Conservation (phyloP, 2,329 filamentous ascomycete genomes). For the Scytalidium sp. region DNA sequence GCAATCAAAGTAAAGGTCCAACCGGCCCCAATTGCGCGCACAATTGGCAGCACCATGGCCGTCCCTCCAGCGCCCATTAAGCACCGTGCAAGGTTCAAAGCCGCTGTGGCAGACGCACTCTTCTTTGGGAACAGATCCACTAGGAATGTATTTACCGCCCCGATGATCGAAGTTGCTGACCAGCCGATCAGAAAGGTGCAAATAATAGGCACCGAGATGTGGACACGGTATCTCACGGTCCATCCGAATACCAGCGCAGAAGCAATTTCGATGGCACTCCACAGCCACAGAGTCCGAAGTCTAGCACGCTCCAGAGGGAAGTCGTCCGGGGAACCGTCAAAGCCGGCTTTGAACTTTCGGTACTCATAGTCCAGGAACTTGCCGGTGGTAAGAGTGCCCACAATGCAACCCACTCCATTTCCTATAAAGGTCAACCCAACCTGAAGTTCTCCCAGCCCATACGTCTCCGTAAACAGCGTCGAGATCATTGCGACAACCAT, state of each 20-base stretch:
- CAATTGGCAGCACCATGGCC: conserved; percentile 20
- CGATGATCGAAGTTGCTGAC: conserved; percentile 30
- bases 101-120: conserved; percentile 30
- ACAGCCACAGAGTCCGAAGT: conserved; percentile 31
- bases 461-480: conserved; percentile 19
- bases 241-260: conserved; percentile 34
- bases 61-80: conserved; percentile 30
- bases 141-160: conserved; percentile 28
- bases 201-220: conserved; percentile 29
- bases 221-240: conserved; percentile 25
- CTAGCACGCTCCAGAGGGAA: conserved; percentile 38
- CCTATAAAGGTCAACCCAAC: conserved; percentile 31
- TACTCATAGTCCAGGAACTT: conserved; percentile 66
- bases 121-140: conserved; percentile 31
- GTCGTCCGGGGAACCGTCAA: conserved; percentile 19
- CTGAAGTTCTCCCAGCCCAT: conserved; percentile 19
- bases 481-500: conserved; percentile 24
- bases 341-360: conserved; percentile 28
- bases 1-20: conserved; percentile 21
- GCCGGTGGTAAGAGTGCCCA: conserved; percentile 45
- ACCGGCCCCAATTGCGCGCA: conserved; percentile 22
- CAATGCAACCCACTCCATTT: conserved; percentile 43
- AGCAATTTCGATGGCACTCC: conserved; percentile 32
- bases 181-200: conserved; percentile 32
- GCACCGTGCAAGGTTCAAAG: conserved; percentile 32